These are phyloP conservation scores for Apiosordaria backusii DNA, from an alignment of 495 filamentous ascomycete genomes.

Conservation along the genomic window DNA sequence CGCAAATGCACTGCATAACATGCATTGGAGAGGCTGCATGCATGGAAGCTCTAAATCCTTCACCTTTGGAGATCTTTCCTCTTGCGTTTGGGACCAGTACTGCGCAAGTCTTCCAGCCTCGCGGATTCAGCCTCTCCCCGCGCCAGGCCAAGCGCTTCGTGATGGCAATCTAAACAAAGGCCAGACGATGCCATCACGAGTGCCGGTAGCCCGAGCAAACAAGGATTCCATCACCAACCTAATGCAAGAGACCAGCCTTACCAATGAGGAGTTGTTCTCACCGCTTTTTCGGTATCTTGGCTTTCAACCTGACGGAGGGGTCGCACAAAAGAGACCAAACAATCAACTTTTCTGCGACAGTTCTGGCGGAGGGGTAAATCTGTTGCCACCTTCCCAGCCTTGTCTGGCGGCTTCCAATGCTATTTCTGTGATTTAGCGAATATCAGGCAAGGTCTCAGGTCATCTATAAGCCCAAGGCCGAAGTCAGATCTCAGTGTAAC, in stretches of 20 bases:
- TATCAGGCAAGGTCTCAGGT: neutral
- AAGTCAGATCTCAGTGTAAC: too few relatives aligned
- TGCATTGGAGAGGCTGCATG: neutral
- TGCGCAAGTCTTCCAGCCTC: neutral
- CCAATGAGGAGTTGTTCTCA: constrained; percentile 5
- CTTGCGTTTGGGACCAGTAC: neutral
- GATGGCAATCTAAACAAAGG: constrained; percentile 5
- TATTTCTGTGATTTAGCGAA: neutral
- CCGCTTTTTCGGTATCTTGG: constrained; percentile 15
- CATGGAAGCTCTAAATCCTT: neutral
- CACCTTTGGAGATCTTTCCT: neutral
- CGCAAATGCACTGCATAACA: neutral
- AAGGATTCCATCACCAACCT: neutral
- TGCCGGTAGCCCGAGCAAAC: neutral
- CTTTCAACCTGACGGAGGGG: neutral
- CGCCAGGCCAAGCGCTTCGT: neutral
- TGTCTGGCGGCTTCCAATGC: too few relatives aligned
- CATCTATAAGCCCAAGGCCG: too few relatives aligned
- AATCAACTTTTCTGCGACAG: neutral
- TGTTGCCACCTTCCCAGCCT: neutral
- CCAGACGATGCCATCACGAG: neutral
- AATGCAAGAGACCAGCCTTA: neutral
- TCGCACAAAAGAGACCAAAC: neutral
- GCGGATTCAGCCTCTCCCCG: neutral
- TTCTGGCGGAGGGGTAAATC: neutral